Evolutionary conservation across 345 rosid genomes (phyloP).

Genomic region (Lepidium aucheri): DNA sequence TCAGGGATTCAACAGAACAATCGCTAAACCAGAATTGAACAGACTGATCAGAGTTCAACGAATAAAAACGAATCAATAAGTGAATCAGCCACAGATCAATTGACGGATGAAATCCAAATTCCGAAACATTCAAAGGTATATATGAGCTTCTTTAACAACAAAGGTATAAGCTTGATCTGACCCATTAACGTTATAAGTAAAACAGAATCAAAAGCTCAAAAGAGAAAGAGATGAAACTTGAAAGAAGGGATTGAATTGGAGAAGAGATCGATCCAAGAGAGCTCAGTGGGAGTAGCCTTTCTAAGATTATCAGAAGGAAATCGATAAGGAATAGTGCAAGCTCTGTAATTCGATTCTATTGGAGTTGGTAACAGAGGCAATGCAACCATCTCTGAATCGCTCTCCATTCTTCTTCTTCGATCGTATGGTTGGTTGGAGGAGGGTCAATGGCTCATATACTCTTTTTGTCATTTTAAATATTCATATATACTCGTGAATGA

Average conservation of each 20-base stretch:
- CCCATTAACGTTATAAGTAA: neutral
- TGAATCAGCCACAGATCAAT: neutral
- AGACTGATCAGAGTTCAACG: neutral
- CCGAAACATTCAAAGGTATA: neutral
- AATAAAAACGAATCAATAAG: neutral
- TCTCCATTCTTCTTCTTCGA: constrained; percentile 44
- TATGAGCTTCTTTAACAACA: neutral
- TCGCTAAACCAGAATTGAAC: neutral
- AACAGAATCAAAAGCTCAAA: neutral
- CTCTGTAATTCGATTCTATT: constrained; percentile 73
- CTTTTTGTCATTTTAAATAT: no score
- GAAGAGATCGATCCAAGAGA: constrained; percentile 88
- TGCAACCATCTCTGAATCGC: constrained; percentile 81
- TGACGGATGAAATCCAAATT: neutral
- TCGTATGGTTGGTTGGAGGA: neutral
- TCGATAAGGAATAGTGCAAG: constrained; percentile 85
- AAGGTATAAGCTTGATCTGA: constrained; percentile 3
- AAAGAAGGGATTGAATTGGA: constrained; percentile 83
- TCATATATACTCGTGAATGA: no score
- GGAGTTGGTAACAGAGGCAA: constrained; percentile 72
- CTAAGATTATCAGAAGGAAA: constrained; percentile 87
- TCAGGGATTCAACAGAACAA: neutral
- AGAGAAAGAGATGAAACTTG: constrained; percentile 41
- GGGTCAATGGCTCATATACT: no score
- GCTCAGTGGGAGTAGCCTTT: constrained; percentile 80